Evolutionary conservation across 2,329 filamentous ascomycete species (phyloP), one percentile per base, ranked within the genome.

Genomic region (Beauveria varroae): DNA sequence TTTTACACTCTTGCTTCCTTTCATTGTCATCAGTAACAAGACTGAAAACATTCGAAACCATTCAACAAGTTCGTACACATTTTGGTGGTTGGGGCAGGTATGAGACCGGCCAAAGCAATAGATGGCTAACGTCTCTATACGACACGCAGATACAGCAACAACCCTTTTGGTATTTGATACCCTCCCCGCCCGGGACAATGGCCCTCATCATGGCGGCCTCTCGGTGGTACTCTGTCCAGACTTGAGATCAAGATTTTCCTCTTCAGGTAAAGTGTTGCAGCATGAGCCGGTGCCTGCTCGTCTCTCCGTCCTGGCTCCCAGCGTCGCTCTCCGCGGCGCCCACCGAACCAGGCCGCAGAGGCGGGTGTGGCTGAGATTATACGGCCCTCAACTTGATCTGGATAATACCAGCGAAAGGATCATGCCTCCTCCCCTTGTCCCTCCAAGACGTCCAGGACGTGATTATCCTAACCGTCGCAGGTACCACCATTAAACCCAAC

Each of bases 401-500:
- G 91, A 93, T 93, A 93, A 95, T 95, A 91, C 91, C 89, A 92
- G 92, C 92, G 92, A 92, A 95, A 96, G 92, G 89, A 96, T 95
- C 91, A 96, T 96, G 91, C 90, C 60, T 57, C 90, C 52, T 44
- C 30, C 50, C 60, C 53, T 51, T 84, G 84, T 83, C 79, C 79
- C 77, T 74, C 69, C 72, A 68, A 70, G 66, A 67, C 69, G 70
- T 68, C 9, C 22, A 30, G 41, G 57, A 30, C 60, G 16, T 34
- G 22, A 51, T 64, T 57, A 64, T 64, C 68, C 72, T 74, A 73
- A 75, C 71, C 64, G 63, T 24, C 41, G 22, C 53, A 70, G 68
- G 64, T 58, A 59, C 5, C 34, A 55, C 54, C 49, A 5, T 14
- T 37, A 14, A 14, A 50, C 14, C 20, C 16, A n/a, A 43, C 30